Evolutionary conservation across 2,329 filamentous ascomycete species (phyloP), one percentile per base, ranked within the genome.

Genomic region (Venturia oleaginea): DNA sequence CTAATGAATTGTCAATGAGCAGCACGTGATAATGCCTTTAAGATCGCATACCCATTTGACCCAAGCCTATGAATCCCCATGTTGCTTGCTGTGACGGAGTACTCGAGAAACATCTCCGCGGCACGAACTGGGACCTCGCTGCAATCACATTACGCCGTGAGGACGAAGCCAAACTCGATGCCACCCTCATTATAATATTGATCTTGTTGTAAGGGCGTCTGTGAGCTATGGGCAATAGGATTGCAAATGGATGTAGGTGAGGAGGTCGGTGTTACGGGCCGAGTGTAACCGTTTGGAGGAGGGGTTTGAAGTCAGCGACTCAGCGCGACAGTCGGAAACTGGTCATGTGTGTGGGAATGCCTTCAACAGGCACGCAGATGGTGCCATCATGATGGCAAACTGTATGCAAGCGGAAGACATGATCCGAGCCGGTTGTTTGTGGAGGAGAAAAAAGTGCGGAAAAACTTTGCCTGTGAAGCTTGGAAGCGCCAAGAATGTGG

Each of bases 11-110:
- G 32, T 62, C 19, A 43, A 43, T 40, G 67, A 46, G 57, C 69
- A 13, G 59, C 32, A 55, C 37, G 27, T 38, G 37, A 55, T 24
- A 13, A 40, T 65, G 37, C 43, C 71, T 66, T 46, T 11, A 43
- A 27, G 57, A n/a, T 32, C 37, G 75, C 78, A 54, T 76, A 84
- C 83, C 83, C 83, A 86, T 86, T 72, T 83, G 81, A 17, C 83
- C 83, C 55, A 86, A 73, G 17, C 83, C 83, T 65, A 86, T 81
- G 69, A 86, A 86, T 0, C 83, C 83, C 79, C 80, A 86, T 69
- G 80, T 80, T 67, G 78, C 76, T 68, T 66, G 55, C 19, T 43
- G 55, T 27, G 37, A 22, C 19, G 54, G 30, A 30, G 65, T 65
- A 32, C 37, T 61, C 2, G 65, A 66, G 30, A 66, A 66, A 57